Base-by-base conservation (phyloP, 2,329 filamentous ascomycete genomes). In the Ceratocystis destructans region DNA sequence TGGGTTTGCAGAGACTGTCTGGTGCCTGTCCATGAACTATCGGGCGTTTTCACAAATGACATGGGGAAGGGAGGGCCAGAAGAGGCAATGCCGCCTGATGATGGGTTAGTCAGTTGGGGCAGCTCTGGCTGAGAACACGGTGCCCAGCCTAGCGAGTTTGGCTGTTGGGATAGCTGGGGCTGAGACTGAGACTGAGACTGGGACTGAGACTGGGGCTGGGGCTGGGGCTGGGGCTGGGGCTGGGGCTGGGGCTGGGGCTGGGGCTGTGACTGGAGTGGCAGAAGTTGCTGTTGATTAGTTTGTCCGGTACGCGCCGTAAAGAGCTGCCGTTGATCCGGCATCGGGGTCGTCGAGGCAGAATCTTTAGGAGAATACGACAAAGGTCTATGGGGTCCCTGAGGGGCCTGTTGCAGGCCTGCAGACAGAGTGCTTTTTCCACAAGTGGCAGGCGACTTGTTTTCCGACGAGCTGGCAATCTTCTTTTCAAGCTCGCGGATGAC, bases 401-500 rank as follows among this genome's bases (percentile, higher is more conserved):
- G 22, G n/a, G 44, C 6, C 17, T 46, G 37, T 12, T 41, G 61
- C 10, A 41, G 41, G 25, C 12, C 28, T 28, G 22, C 10, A 5
- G 22, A 25, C 7, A 15, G 22, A 6, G 33, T 5, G 5, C 37
- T 28, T n/a, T 59, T 7, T n/a, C 28, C 17, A 33, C 28, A 59
- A n/a, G 55, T n/a, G 37, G 37, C 4, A 37, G 55, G 17, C 7
- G 55, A 20, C 2, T 17, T 4, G 31, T 15, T 20, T 37, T 37
- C 55, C 17, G 55, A 59, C 17, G 55, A 59, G 7, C 28, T 37
- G 7, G 55, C 64, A 37, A 64, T 64, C 44, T 68, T 65, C 15
- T 65, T 62, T 50, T 68, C 66, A 57, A 68, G 64, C 15, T 68
- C 66, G 15, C 57, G 37, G 28, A 68, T 61, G 17, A 68, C 66